phyloP scores from a whole-genome alignment of 1,284 basidiomycete genomes.

The Exobasidium rhododendri region DNA sequence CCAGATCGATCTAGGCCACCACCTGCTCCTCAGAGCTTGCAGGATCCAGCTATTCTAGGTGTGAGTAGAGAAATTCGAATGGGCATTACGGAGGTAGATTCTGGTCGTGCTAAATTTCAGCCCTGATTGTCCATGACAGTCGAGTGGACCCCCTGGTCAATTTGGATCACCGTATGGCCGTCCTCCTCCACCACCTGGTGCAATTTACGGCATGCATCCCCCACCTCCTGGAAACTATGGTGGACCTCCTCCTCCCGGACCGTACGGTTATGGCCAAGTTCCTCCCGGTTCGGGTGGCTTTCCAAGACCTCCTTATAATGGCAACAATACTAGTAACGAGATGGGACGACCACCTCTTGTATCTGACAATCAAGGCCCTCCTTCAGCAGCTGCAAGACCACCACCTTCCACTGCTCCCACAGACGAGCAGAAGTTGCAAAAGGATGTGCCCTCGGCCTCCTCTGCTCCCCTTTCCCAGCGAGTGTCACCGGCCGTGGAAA shows the following conservation, averaged over 20 bases:
- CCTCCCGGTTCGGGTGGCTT: constrained; percentile 7
- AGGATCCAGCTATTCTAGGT: constrained; percentile 46
- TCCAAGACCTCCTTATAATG: not conserved
- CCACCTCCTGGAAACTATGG: constrained; percentile 17
- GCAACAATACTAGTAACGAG: not conserved
- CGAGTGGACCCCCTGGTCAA: constrained; percentile 8
- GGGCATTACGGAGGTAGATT: constrained; percentile 67
- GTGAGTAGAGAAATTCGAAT: constrained; percentile 41
- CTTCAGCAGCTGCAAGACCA: not conserved
- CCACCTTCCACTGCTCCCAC: not conserved
- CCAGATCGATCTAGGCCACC: constrained; percentile 26
- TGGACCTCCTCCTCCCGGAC: constrained; percentile 6
- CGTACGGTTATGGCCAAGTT: constrained; percentile 13
- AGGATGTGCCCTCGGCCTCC: too few species aligned
- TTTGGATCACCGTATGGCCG: constrained; percentile 11
- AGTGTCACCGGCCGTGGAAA: constrained; percentile 9
- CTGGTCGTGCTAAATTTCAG: constrained; percentile 32
- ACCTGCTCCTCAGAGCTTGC: constrained; percentile 22
- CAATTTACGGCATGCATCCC: constrained; percentile 26
- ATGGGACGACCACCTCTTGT: not conserved
- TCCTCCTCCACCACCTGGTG: constrained; percentile 14
- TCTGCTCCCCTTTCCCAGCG: not conserved
- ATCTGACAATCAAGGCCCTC: not conserved
- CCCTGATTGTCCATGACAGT: not conserved
- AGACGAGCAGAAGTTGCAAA: not conserved